Percentiles rank a stretch among this genome's conserved stretches.
phyloP scores from a whole-genome alignment of 2,329 filamentous ascomycete genomes.

The Cercospora sp. region DNA sequence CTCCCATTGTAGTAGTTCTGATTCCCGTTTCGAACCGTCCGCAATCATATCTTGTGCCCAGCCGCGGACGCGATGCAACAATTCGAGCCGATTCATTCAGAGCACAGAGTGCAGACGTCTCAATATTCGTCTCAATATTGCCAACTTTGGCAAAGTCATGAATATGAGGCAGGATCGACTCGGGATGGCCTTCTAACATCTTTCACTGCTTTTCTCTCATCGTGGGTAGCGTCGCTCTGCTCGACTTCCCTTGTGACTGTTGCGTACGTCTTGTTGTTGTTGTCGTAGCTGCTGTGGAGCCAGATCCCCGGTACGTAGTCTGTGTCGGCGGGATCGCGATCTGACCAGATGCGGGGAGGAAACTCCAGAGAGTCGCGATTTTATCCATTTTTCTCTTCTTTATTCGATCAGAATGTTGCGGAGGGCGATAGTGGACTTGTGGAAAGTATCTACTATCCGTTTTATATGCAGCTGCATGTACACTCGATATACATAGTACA shows the following conservation, averaged over 20 bases:
- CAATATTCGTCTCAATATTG: too few relatives aligned
- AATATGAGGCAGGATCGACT: too few relatives aligned
- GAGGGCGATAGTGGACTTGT: too few relatives aligned
- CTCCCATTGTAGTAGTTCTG: too few relatives aligned
- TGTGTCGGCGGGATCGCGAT: conserved; percentile 2
- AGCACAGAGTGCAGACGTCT: not conserved
- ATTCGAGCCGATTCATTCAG: not conserved
- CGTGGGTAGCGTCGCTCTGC: not conserved
- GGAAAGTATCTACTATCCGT: too few relatives aligned
- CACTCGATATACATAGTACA: not conserved
- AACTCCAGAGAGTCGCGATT: conserved; percentile 8
- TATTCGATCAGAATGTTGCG: too few relatives aligned
- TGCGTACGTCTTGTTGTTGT: not conserved
- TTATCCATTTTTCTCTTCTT: not conserved
- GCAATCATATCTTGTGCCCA: not conserved
- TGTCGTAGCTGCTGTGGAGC: not conserved
- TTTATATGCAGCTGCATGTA: not conserved
- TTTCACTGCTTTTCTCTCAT: not conserved
- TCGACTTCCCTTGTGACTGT: not conserved
- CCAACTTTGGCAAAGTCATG: not conserved
- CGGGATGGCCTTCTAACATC: not conserved
- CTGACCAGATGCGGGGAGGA: conserved; percentile 6
- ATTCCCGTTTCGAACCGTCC: not conserved
- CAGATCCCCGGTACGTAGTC: not conserved
- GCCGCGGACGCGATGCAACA: not conserved